Evolutionary conservation across 208 protist species (phyloP), one percentile per base, ranked within the genome.

Genomic region (Wallacemonas sp.): DNA sequence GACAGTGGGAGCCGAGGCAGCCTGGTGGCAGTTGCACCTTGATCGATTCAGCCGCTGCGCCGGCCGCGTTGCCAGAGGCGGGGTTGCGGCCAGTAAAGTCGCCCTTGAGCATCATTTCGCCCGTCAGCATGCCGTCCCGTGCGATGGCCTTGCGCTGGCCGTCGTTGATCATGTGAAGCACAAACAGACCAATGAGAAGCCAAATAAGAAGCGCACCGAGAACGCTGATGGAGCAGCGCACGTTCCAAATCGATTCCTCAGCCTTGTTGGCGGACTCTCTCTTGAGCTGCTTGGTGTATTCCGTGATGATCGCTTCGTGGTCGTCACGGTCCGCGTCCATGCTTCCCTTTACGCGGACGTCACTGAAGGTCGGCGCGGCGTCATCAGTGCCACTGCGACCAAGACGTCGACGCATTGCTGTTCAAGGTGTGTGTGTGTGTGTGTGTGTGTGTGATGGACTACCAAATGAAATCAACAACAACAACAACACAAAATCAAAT

Each of bases 161-260:
- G 17, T 21, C 14, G 19, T 21, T 30, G 38, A 58, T 58, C 52
- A 58, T 58, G 52, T 58, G 29, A 8, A 57, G 23, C 0, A 66
- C 61, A 46, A 66, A 48, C 16, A 66, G 12, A 24, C 24, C 34
- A 32, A 66, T 57, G 9, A 41, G 5, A 19, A 23, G 23, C 61
- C 61, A 66, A 47, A 66, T 66, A 0, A 49, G n/a, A 4, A 66
- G 1, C 29, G 61, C 61, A 3, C 16, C 61, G 4, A 66, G n/a
- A 2, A 57, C 33, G 23, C 61, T 66, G 32, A 36, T 2, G n/a
- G 61, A 66, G 33, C 43, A 57, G 19, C 47, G 43, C n/a, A 43
- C 55, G 12, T 36, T 19, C 61, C 61, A 66, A 0, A 66, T 46
- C 0, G 43, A 16, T 19, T 65, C 41, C 11, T 66, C 46, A n/a